Evolutionary conservation across 306 rosid species (phyloP).

Genomic region (Dalbergia oliveri): DNA sequence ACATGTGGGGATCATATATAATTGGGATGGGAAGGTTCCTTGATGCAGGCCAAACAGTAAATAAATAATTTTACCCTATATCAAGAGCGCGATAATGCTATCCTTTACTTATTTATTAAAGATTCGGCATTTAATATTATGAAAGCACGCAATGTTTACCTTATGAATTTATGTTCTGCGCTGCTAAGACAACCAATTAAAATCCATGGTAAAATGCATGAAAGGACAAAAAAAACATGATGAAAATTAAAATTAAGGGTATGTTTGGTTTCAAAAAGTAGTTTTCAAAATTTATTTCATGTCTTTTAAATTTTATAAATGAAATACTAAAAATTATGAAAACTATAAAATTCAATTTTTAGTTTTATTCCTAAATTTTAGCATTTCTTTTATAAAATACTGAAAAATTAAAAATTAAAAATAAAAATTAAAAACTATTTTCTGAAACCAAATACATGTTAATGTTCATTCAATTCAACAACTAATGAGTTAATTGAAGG

Average conservation of each 20-base stretch:
- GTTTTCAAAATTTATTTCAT: too few relatives aligned
- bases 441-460: too few relatives aligned
- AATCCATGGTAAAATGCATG: not conserved
- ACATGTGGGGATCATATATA: slow-evolving; percentile 29
- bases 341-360: too few relatives aligned
- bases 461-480: not conserved
- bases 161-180: not conserved
- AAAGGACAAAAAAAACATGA: too few relatives aligned
- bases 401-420: too few relatives aligned
- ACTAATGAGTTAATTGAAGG: not conserved
- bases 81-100: not conserved
- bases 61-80: not conserved
- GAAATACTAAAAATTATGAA: too few relatives aligned
- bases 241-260: too few relatives aligned
- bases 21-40: slow-evolving; percentile 25
- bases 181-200: not conserved
- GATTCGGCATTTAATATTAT: not conserved
- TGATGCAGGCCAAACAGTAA: not conserved
- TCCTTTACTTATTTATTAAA: slow-evolving; percentile 13
- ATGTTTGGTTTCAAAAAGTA: too few relatives aligned
- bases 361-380: too few relatives aligned
- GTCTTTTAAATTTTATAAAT: too few relatives aligned
- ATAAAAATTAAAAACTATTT: too few relatives aligned
- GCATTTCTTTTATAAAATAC: too few relatives aligned
- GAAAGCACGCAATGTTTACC: not conserved